Base-by-base conservation (phyloP, 1,284 basidiomycete genomes). In the Ustilago vetiveriae region DNA sequence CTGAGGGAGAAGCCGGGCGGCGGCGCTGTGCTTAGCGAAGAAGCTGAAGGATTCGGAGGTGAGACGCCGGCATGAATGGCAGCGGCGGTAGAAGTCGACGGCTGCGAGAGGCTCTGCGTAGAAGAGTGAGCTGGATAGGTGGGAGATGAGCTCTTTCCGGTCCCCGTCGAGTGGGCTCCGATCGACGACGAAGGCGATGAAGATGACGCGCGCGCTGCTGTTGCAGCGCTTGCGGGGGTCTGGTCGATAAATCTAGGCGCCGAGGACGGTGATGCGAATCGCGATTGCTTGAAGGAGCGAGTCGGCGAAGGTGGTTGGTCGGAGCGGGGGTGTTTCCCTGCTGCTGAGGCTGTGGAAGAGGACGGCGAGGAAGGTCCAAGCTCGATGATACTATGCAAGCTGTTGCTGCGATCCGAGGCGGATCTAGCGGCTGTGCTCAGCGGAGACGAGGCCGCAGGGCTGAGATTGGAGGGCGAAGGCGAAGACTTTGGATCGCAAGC, bases 401-500 rank as follows among this genome's bases (percentile, higher is more conserved):
- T 59, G 23, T 42, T 52, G 45, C 59, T 63, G 40, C 50, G 43
- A 2, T 63, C 52, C 10, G 52, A 63, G 17, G 47, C 27, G 33
- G 59, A 63, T 17, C 52, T 41, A 1, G 53, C 46, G 23, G 58
- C 51, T 39, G 21, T 22, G 27, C 66, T 69, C 13, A 58, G 47
- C 47, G 55, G 46, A 16, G 66, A 69, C 6, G 66, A 54, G 27
- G 59, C 29, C 9, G 66, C 47, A 26, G 59, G 66, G 32, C 59
- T 63, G 24, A 47, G 66, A 19, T 40, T 55, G 22, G 32, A 40
- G 3, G 50, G 19, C 17, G 59, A 63, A 23, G 66, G 59, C 21
- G 65, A 68, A 16, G 59, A 69, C 27, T 63, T 69, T n/a, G 66
- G 66, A 41, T 63, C 66, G 41, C 38, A 51, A 13, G 66, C 47